A percentile compares a stretch with the other conserved stretches of the same genome.
These are phyloP conservation scores for Mucor racemosus DNA, from an alignment of 371 early-diverging fungal species.

Conservation along the genomic window DNA sequence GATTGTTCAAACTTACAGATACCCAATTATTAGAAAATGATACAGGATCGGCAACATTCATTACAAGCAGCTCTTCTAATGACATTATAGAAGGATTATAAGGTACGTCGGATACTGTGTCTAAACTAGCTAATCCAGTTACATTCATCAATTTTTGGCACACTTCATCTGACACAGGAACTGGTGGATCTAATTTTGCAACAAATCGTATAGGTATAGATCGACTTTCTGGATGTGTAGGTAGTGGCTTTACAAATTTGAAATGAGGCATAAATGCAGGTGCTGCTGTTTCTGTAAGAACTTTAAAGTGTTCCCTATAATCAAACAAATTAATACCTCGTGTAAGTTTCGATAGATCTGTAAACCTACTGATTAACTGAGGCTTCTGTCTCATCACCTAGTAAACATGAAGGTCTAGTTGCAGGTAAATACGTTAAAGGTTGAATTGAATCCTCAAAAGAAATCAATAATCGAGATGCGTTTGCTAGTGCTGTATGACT, in stretches of 20 bases:
- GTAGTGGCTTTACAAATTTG: constrained; percentile 36
- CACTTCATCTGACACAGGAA: constrained; percentile 39
- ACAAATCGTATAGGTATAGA: constrained; percentile 48
- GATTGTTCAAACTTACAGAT: constrained; percentile 6
- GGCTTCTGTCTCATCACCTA: constrained; percentile 41
- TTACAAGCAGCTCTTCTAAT: constrained; percentile 40
- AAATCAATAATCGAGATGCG: constrained; percentile 34
- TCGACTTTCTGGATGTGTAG: constrained; percentile 26
- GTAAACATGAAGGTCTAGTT: constrained; percentile 29
- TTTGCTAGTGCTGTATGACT: constrained; percentile 21
- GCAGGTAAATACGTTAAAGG: constrained; percentile 34
- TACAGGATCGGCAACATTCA: background rate
- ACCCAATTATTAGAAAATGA: constrained; percentile 4
- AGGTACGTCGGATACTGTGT: background rate
- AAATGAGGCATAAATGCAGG: constrained; percentile 37
- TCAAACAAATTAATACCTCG: constrained; percentile 21
- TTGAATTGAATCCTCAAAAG: constrained; percentile 43
- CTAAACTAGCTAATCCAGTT: constrained; percentile 23
- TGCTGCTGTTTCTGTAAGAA: constrained; percentile 34
- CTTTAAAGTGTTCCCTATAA: constrained; percentile 33
- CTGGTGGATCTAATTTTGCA: constrained; percentile 44
- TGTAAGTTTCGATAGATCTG: constrained; percentile 8
- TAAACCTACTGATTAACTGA: constrained; percentile 12
- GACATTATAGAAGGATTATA: constrained; percentile 11
- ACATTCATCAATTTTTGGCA: constrained; percentile 39